Evolutionary conservation across 2,329 filamentous ascomycete genomes (phyloP).

Genomic region (Ramularia endophylla): DNA sequence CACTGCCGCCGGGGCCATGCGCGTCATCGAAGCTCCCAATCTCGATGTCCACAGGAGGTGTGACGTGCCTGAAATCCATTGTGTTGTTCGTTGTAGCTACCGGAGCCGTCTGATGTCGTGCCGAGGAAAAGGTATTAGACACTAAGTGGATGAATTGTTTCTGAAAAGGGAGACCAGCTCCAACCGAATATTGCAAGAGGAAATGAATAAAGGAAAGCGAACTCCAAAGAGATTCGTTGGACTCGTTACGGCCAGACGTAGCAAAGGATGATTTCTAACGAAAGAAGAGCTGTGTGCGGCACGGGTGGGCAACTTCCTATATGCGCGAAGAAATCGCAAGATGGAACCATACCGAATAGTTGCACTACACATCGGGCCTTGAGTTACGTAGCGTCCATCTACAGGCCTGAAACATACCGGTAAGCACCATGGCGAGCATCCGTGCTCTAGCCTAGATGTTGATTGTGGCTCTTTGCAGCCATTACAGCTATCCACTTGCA

Average conservation of each 20-base stretch:
- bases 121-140: constrained; percentile 20
- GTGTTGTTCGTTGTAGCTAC: constrained; percentile 21
- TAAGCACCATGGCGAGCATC: constrained; percentile 21
- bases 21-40: constrained; percentile 20
- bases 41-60: constrained; percentile 37
- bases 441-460: constrained; percentile 13
- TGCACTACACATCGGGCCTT: constrained; percentile 12
- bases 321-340: constrained; percentile 20
- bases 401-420: constrained; percentile 23
- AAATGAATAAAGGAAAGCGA: constrained; percentile 31
- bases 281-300: constrained; percentile 13
- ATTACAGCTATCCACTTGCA: constrained; percentile 5
- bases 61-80: constrained; percentile 42
- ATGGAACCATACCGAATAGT: constrained; percentile 16
- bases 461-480: constrained; percentile 8
- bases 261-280: constrained; percentile 17
- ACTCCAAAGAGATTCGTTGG: constrained; percentile 35
- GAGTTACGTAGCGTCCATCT: constrained; percentile 18
- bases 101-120: constrained; percentile 13
- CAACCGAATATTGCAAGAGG: constrained; percentile 31
- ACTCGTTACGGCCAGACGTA: constrained; percentile 28
- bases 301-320: constrained; percentile 19
- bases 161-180: constrained; percentile 40
- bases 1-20: constrained; percentile 28
- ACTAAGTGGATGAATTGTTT: constrained; percentile 13